phyloP scores from a whole-genome alignment of 2,329 filamentous ascomycete genomes.

The Ceratocystis alfenasii region DNA sequence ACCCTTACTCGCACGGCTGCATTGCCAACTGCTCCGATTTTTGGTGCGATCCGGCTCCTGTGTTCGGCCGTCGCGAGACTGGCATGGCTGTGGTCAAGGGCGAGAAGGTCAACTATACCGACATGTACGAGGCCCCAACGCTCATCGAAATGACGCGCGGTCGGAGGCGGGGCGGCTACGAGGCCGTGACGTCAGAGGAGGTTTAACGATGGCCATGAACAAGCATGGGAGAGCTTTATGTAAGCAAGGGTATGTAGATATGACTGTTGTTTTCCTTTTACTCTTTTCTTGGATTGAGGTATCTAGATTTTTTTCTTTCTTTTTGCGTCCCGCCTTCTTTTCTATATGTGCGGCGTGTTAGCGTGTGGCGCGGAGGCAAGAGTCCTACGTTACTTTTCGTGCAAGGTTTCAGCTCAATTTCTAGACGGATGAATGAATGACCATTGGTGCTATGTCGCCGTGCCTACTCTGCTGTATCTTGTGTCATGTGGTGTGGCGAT shows the following conservation, averaged over 20 bases:
- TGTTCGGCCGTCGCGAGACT: conserved; percentile 63
- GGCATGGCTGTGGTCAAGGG: conserved; percentile 69
- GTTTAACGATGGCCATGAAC: conserved; percentile 30
- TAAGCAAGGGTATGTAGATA: conserved; percentile 4
- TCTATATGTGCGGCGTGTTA: not conserved
- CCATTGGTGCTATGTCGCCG: no score
- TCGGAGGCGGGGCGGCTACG: conserved; percentile 46
- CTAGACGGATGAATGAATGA: no score
- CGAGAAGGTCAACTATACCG: conserved; percentile 70
- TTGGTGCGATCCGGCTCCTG: conserved; percentile 78
- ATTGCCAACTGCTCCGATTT: conserved; percentile 92
- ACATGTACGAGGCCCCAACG: conserved; percentile 74
- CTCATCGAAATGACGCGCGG: conserved; percentile 46
- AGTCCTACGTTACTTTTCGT: not conserved
- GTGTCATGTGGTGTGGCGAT: not conserved
- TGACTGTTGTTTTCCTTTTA: conserved; percentile 8
- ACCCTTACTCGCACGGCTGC: conserved; percentile 75
- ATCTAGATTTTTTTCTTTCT: not conserved
- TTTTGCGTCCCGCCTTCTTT: not conserved
- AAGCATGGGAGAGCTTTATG: not conserved
- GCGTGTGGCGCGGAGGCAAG: no score
- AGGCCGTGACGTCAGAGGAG: conserved; percentile 49
- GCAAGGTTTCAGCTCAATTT: not conserved
- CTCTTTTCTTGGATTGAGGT: not conserved
- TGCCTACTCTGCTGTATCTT: not conserved